Percentiles rank a stretch among this genome's conserved stretches.
These are phyloP conservation scores for Xylaria sp. DNA, from an alignment of 2,329 filamentous ascomycete species.

Conservation along the genomic window DNA sequence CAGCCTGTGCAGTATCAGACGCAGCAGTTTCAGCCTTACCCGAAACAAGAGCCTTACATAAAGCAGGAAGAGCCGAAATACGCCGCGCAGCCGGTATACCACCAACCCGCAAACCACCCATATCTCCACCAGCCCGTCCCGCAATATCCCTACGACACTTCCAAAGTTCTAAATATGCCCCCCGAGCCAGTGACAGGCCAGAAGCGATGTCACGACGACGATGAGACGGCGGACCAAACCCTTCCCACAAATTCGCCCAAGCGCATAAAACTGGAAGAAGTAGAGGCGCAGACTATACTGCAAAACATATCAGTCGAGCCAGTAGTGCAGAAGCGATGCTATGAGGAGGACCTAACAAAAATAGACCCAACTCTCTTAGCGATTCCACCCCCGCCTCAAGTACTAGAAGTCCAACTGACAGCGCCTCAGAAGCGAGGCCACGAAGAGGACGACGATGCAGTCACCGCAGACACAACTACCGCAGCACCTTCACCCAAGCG, in stretches of 20 bases:
- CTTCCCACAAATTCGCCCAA: background rate
- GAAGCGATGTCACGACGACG: constrained; percentile 5
- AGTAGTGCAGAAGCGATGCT: too few species aligned
- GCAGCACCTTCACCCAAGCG: constrained; percentile 14
- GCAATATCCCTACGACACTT: background rate
- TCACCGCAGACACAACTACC: too few species aligned
- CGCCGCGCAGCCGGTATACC: background rate
- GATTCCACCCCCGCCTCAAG: too few species aligned
- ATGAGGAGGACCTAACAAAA: too few species aligned
- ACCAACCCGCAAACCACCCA: background rate
- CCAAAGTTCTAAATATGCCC: background rate
- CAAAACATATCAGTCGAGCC: background rate
- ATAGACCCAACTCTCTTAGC: too few species aligned
- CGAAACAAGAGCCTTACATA: too few species aligned
- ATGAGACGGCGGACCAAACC: background rate
- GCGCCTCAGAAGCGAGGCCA: too few species aligned
- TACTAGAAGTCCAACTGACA: too few species aligned
- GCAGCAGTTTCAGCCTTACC: background rate
- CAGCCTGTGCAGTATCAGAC: background rate
- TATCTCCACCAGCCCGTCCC: background rate
- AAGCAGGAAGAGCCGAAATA: background rate
- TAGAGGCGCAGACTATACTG: background rate
- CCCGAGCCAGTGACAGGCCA: background rate
- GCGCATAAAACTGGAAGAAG: constrained; percentile 7
- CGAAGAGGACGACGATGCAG: too few species aligned